Evolutionary conservation across 78 protist genomes (phyloP), one percentile per base, ranked within the genome.

Genomic region (Dictyostelium firmibasis): DNA sequence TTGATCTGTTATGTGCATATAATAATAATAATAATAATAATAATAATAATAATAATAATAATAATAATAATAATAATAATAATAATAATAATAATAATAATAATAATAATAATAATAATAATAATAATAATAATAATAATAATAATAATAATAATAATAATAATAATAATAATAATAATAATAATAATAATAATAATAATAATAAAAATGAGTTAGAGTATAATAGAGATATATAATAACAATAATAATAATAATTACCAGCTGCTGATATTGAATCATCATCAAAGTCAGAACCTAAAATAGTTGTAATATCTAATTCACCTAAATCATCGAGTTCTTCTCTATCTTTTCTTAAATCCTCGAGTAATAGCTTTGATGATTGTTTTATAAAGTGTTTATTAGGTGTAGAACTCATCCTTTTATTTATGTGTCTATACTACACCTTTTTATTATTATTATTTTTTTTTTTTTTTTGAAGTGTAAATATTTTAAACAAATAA

Each of bases 231-330:
- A 69, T 69, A 69, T 13, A n/a, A n/a, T n/a, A n/a, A n/a, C n/a
- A n/a, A n/a, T n/a, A n/a, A 16, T 6, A 16, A 72, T 70, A 29
- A 29, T 72, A 31, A 23, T 25, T 33, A 72, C 79, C 79, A n/a
- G 76, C 83, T 31, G 36, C n/a, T 16, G 81, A 27, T 14, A 87
- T 87, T 14, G 92, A 77, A 69, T 87, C 81, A 78, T 78, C 93
- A 78, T 87, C 93, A 36, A 87, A 60, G 18, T 87, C 93, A 29
- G 44, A 35, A 18, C 93, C 81, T 27, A 87, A 38, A 16, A 87
- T 87, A 31, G 70, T 79, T 41, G 85, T 64, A 27, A 87, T 79
- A 64, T 87, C 93, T 31, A 78, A 43, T 13, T 85, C 91, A 29
- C 79, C 93, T 13, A 78, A 25, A 3, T 87, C 85, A 18, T 78